These are phyloP conservation scores for Mycena latifolia DNA, from an alignment of 768 basidiomycete genomes.

Conservation along the genomic window DNA sequence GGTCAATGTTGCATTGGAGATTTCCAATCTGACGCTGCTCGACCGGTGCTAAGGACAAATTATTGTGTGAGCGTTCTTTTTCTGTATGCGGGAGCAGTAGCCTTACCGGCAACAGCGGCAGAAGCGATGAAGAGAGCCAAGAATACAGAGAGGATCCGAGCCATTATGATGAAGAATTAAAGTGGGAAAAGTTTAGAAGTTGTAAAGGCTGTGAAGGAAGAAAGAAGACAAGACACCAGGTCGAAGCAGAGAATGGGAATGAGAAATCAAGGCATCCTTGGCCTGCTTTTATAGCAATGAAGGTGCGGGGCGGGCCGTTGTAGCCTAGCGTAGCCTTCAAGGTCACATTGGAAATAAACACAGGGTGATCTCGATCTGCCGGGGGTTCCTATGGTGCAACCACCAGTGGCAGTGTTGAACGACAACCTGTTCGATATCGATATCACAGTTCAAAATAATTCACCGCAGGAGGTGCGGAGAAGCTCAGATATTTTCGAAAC, in stretches of 20 bases:
- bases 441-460: no score
- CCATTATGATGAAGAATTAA: slow-evolving; percentile 33
- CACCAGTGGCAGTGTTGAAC: no score
- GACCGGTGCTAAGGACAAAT: slow-evolving; percentile 13
- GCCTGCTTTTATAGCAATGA: slow-evolving; percentile 24
- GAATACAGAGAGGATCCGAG: slow-evolving; percentile 36
- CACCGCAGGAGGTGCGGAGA: no score
- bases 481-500: no score
- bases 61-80: background rate
- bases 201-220: slow-evolving; percentile 17
- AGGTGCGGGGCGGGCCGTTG: no score
- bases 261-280: background rate
- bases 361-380: no score
- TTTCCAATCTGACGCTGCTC: slow-evolving; percentile 15
- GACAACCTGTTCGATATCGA: no score
- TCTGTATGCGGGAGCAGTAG: background rate
- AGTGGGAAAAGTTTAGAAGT: background rate
- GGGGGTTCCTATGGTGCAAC: no score
- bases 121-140: slow-evolving; percentile 31
- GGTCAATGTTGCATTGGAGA: slow-evolving; percentile 40
- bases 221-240: slow-evolving; percentile 37
- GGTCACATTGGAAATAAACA: no score
- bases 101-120: slow-evolving; percentile 22
- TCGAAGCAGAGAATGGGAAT: slow-evolving; percentile 37
- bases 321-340: no score